phyloP scores from a whole-genome alignment of 768 basidiomycete genomes.

The Psilocybe cyanescens region DNA sequence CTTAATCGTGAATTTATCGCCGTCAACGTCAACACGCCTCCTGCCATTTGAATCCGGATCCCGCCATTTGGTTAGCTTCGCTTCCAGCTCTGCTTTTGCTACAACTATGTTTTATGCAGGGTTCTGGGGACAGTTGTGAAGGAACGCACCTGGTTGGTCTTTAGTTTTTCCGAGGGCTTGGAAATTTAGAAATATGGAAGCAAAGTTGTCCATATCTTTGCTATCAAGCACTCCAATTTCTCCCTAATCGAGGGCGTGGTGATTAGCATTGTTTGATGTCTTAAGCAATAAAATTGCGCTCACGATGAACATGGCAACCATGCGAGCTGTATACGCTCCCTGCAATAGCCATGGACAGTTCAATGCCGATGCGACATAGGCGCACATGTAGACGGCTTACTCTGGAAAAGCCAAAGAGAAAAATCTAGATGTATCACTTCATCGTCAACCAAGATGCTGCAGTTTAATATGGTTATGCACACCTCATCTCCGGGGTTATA shows the following conservation, averaged over 20 bases:
- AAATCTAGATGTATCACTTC: slow-evolving; percentile 49
- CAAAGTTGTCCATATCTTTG: slow-evolving; percentile 74
- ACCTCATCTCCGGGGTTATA: slow-evolving; percentile 77
- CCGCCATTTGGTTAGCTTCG: slow-evolving; percentile 58
- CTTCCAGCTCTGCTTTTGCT: slow-evolving; percentile 46
- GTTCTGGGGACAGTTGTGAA: not conserved
- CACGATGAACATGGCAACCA: slow-evolving; percentile 74
- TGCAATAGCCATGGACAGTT: slow-evolving; percentile 25
- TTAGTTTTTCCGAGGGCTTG: slow-evolving; percentile 63
- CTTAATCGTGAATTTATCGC: slow-evolving; percentile 64
- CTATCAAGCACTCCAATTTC: slow-evolving; percentile 74
- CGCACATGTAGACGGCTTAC: slow-evolving; percentile 34
- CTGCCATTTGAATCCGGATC: slow-evolving; percentile 55
- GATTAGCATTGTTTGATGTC: not conserved
- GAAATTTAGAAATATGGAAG: slow-evolving; percentile 60
- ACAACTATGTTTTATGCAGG: not conserved
- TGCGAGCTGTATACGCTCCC: slow-evolving; percentile 80
- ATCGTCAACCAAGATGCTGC: not conserved
- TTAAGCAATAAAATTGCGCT: slow-evolving; percentile 18
- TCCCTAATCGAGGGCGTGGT: slow-evolving; percentile 43
- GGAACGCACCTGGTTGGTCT: slow-evolving; percentile 45
- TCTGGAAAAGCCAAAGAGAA: slow-evolving; percentile 78
- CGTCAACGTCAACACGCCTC: slow-evolving; percentile 47
- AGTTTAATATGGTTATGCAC: slow-evolving; percentile 11
- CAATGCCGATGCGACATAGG: not conserved